Percentiles rank a stretch among this genome's conserved stretches.
These are phyloP conservation scores for Sergeia podlipaevii DNA, from an alignment of 208 protist species.

Conservation along the genomic window DNA sequence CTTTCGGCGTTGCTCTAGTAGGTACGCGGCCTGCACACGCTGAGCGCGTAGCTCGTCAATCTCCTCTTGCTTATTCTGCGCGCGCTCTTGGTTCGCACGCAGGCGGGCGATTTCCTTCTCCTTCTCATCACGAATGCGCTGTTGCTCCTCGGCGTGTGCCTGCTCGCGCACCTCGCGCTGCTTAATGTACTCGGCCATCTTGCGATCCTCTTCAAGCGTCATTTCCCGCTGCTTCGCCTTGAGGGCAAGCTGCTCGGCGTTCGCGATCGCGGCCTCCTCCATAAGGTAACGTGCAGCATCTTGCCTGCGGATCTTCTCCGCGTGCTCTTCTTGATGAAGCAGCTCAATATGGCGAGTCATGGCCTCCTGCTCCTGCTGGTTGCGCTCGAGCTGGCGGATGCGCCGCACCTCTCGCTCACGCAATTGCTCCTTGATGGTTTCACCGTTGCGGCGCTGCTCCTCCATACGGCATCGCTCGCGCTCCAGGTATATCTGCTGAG, in stretches of 20 bases:
- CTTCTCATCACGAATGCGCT: constrained; percentile 77
- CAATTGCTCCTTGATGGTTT: constrained; percentile 89
- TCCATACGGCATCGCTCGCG: constrained; percentile 81
- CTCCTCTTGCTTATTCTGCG: constrained; percentile 90
- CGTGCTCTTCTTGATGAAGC: constrained; percentile 84
- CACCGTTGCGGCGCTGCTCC: constrained; percentile 75
- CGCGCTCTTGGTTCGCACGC: constrained; percentile 83
- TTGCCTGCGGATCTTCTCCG: constrained; percentile 77
- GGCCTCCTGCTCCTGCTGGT: constrained; percentile 92
- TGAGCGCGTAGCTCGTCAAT: constrained; percentile 90
- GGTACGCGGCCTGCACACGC: constrained; percentile 85
- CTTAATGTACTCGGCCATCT: constrained; percentile 85
- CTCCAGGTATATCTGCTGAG: constrained; percentile 88
- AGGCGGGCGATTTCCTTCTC: constrained; percentile 89
- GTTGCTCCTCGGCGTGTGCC: constrained; percentile 81
- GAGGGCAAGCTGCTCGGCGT: constrained; percentile 91
- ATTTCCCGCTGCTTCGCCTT: constrained; percentile 79
- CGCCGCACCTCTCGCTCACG: constrained; percentile 84
- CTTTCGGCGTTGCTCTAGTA: constrained; percentile 75
- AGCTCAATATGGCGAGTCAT: constrained; percentile 89
- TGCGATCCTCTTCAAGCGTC: constrained; percentile 80
- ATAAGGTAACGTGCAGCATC: constrained; percentile 75
- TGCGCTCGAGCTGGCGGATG: constrained; percentile 82
- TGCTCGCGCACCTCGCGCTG: constrained; percentile 86
- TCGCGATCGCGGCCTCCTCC: constrained; percentile 91